phyloP scores from a whole-genome alignment of 1,284 basidiomycete genomes.

The Ustanciosporium gigantosporum region DNA sequence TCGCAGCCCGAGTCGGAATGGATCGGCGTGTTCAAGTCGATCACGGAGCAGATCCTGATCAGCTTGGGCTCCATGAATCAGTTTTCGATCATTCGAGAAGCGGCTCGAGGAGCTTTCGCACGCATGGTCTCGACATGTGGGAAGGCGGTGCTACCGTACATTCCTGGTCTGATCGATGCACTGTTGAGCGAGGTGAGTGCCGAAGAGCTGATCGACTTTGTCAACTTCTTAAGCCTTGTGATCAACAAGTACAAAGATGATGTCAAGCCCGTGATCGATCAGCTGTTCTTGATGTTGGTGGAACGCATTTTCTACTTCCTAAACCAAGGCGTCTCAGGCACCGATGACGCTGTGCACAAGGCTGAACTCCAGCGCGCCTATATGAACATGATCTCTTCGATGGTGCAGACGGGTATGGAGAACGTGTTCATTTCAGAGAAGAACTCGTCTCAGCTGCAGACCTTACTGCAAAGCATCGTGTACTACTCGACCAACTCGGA shows the following conservation, averaged over 20 bases:
- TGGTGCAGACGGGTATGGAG: constrained; percentile 77
- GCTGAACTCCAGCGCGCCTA: constrained; percentile 89
- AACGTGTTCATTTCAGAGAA: constrained; percentile 82
- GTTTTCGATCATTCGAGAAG: constrained; percentile 86
- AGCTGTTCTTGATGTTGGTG: constrained; percentile 83
- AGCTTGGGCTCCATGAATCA: constrained; percentile 85
- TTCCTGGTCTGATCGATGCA: constrained; percentile 83
- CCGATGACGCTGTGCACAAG: constrained; percentile 84
- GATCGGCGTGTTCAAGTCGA: constrained; percentile 79
- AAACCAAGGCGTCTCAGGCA: constrained; percentile 80
- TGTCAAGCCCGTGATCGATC: constrained; percentile 82
- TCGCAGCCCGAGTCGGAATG: constrained; percentile 72
- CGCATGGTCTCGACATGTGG: constrained; percentile 89
- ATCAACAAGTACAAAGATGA: constrained; percentile 89
- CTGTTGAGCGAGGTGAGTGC: constrained; percentile 89
- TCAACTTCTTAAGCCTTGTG: constrained; percentile 88
- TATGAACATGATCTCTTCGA: constrained; percentile 77
- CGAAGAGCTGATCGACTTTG: constrained; percentile 89
- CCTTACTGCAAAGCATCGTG: constrained; percentile 70
- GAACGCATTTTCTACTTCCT: constrained; percentile 81
- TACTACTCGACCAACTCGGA: constrained; percentile 63
- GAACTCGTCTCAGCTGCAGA: constrained; percentile 80
- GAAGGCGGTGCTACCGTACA: constrained; percentile 72
- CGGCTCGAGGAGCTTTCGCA: constrained; percentile 80
- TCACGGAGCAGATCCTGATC: constrained; percentile 85